phyloP scores from a whole-genome alignment of 768 basidiomycete genomes.

The Cystobasidium ongulense region DNA sequence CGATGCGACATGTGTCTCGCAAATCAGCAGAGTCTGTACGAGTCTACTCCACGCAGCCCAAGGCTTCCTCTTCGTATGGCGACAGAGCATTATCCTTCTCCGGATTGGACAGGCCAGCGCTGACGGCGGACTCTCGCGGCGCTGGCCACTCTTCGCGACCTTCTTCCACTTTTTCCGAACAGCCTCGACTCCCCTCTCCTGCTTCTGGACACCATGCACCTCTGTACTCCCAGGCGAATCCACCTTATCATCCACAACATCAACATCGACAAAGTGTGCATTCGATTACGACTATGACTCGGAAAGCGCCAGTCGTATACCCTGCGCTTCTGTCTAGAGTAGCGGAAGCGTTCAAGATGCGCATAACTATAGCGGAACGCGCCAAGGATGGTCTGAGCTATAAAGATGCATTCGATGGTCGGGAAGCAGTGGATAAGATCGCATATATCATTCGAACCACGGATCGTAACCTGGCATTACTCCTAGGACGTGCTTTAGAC shows the following conservation, averaged over 20 bases:
- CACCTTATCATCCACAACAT: not conserved
- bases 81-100: conserved; percentile 37
- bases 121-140: not conserved
- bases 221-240: not conserved
- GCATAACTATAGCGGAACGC: conserved; percentile 66
- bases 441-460: conserved; percentile 98
- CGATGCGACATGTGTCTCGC: conserved; percentile 23
- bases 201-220: not conserved
- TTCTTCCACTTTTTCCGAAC: conserved; percentile 12
- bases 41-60: conserved; percentile 31
- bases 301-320: conserved; percentile 61
- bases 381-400: conserved; percentile 93
- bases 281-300: not conserved
- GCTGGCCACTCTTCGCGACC: conserved; percentile 7
- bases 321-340: conserved; percentile 93
- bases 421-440: conserved; percentile 93
- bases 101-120: conserved; percentile 30
- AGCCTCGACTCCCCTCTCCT: not conserved
- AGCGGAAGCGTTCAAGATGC: conserved; percentile 81
- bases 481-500: conserved; percentile 90
- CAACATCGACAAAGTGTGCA: not conserved
- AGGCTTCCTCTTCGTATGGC: conserved; percentile 11
- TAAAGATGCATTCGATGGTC: conserved; percentile 91
- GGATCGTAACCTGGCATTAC: conserved; percentile 85
- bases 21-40: conserved; percentile 38